Conservation (phyloP, 2,329 filamentous ascomycete genomes). For the Xylariales sp. region DNA sequence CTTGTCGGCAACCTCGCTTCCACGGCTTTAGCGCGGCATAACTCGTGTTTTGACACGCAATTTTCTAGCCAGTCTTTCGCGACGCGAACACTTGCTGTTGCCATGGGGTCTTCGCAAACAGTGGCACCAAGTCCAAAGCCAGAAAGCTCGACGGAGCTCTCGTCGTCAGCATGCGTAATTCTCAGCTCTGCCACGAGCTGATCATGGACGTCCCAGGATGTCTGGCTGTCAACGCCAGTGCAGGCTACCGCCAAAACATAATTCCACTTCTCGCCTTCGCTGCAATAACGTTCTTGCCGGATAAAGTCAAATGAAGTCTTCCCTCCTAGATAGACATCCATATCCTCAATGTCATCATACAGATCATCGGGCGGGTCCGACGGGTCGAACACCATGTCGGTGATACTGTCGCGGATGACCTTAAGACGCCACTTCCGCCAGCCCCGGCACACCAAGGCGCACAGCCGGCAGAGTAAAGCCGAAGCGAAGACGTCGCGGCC, state of each 20-base stretch:
- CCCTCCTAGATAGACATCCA: constrained; percentile 10
- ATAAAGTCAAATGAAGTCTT: constrained; percentile 7
- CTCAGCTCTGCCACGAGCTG: constrained; percentile 5
- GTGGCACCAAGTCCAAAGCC: constrained; percentile 1
- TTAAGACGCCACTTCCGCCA: constrained; percentile 19
- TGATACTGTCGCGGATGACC: constrained; percentile 6
- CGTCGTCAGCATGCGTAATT: constrained; percentile 3
- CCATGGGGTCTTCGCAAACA: constrained; percentile 5
- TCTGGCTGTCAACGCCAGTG: neutral
- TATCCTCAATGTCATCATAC: constrained; percentile 12
- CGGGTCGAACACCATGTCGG: constrained; percentile 3
- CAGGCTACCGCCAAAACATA: constrained; percentile 8
- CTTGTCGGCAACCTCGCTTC: constrained; percentile 9
- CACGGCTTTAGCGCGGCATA: neutral
- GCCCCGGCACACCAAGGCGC: constrained; percentile 8
- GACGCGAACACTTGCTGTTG: neutral
- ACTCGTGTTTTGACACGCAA: constrained; percentile 15
- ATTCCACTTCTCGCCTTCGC: constrained; percentile 19
- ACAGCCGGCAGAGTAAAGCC: constrained; percentile 4
- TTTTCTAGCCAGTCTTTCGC: constrained; percentile 14
- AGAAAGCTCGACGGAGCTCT: neutral
- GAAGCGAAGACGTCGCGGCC: constrained; percentile 19
- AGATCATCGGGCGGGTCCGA: constrained; percentile 10
- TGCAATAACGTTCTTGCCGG: constrained; percentile 7
- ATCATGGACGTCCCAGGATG: constrained; percentile 7